Percentiles rank a stretch among this genome's conserved stretches.
Conservation (phyloP, 495 filamentous ascomycete genomes). For the Penicillium steckii region DNA sequence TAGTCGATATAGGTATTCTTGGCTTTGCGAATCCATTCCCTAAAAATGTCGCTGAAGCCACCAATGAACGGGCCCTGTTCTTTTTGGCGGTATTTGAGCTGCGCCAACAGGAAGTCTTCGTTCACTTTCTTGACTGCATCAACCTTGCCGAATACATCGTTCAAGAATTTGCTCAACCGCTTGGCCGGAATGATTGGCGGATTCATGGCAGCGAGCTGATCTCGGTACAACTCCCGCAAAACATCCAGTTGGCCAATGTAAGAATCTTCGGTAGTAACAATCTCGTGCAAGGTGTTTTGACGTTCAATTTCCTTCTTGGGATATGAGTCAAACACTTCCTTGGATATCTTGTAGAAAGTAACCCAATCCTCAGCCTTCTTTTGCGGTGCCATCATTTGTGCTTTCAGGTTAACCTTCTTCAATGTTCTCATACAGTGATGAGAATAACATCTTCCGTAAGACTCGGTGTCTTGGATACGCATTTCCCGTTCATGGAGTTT, state of each 20-base stretch:
- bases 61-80: conserved; percentile 94
- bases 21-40: conserved; percentile 98
- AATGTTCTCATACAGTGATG: conserved; percentile 91
- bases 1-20: conserved; percentile 88
- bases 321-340: conserved; percentile 65
- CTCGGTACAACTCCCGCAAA: conserved; percentile 79
- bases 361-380: conserved; percentile 81
- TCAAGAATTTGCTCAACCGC: conserved; percentile 72
- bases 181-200: conserved; percentile 79
- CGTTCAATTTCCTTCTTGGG: conserved; percentile 87
- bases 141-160: conserved; percentile 85
- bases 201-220: conserved; percentile 68
- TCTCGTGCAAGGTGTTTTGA: conserved; percentile 94
- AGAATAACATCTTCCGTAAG: conserved; percentile 81
- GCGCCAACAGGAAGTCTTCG: conserved; percentile 89
- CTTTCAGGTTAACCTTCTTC: conserved; percentile 85
- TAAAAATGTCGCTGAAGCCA: conserved; percentile 95
- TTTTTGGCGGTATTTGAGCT: conserved; percentile 95
- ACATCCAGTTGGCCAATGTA: conserved; percentile 88
- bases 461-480: conserved; percentile 67
- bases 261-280: conserved; percentile 87
- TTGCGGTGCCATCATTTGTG: conserved; percentile 65
- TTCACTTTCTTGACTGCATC: conserved; percentile 89
- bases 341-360: conserved; percentile 83
- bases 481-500: conserved; percentile 76